Evolutionary conservation across 495 filamentous ascomycete species (phyloP), one percentile per base, ranked within the genome.

Genomic region (Tetracladium setigerum): DNA sequence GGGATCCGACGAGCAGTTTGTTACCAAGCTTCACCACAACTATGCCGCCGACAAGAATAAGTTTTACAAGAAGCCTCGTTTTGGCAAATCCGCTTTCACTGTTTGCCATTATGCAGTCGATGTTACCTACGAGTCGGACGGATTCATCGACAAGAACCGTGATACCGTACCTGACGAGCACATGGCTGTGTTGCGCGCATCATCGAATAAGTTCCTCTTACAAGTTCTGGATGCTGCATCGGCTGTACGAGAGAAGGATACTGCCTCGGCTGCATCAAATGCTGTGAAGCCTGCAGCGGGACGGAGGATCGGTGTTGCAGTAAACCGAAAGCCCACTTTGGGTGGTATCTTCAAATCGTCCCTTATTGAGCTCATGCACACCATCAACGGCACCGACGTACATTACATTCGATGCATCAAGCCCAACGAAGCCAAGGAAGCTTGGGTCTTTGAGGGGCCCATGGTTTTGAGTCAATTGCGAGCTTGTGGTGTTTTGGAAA

Each of bases 351-450:
- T 98, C 81, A 95, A 95, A 62, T 94, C 89, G 4, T 97, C 92
- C 12, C 73, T 98, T 59, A 96, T 99, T 56, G 94, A 99, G 62
- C 77, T 99, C 40, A 99, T 99, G 92, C 70, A 79, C 58, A 99
- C 94, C 0, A 99, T 99, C 61, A 95, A 95, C 59, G 89, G 81
- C 47, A 99, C 92, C 8, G 91, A 99, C 56, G 92, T 99, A 32
- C 92, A 99, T 66, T 99, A 99, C 65, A 99, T 99, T 57, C 86
- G 92, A 49, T 99, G 92, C 65, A 99, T 99, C 69, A 99, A 99
- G 66, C 92, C 92, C 2, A 99, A 99, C 60, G 92, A 99, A 67
- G 87, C 83, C 49, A 99, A 99, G 66, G 87, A 83, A 52, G 74
- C 94, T 2, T 99, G 92, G 92, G 94, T 94, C 52, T 99, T 97